Conservation (phyloP, 257 asterid genomes). For the Lantana camara region DNA sequence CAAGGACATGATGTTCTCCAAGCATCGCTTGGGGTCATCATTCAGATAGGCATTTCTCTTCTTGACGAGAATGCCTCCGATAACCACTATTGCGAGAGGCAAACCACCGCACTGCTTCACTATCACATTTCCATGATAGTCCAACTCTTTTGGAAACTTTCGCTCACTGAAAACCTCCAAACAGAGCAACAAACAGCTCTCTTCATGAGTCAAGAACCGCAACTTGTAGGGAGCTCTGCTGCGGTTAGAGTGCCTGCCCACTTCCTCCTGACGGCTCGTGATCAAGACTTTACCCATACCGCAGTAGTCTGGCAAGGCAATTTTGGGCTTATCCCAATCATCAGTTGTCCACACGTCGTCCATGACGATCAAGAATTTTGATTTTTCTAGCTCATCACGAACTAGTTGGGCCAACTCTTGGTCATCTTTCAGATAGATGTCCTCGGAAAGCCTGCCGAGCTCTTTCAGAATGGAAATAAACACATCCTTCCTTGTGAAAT, state of each 20-base stretch:
- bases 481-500: neutral
- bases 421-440: neutral
- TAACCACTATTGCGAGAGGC: slow-evolving; percentile 53
- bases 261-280: slow-evolving; percentile 30
- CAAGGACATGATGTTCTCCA: slow-evolving; percentile 29
- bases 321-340: slow-evolving; percentile 14
- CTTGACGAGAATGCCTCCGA: slow-evolving; percentile 43
- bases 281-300: slow-evolving; percentile 30
- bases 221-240: slow-evolving; percentile 30
- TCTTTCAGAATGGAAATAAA: slow-evolving; percentile 16
- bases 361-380: slow-evolving; percentile 35
- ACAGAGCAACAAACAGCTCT: slow-evolving; percentile 42
- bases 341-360: slow-evolving; percentile 41
- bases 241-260: slow-evolving; percentile 30
- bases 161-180: slow-evolving; percentile 34
- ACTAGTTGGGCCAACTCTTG: neutral
- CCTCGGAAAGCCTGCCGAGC: neutral
- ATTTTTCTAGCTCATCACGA: neutral
- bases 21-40: slow-evolving; percentile 5
- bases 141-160: slow-evolving; percentile 25
- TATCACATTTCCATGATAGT: slow-evolving; percentile 20
- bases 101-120: slow-evolving; percentile 33
- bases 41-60: slow-evolving; percentile 17
- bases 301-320: slow-evolving; percentile 29
- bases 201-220: slow-evolving; percentile 21